phyloP scores from a whole-genome alignment of 2,329 filamentous ascomycete genomes.

The Didymella sp. region DNA sequence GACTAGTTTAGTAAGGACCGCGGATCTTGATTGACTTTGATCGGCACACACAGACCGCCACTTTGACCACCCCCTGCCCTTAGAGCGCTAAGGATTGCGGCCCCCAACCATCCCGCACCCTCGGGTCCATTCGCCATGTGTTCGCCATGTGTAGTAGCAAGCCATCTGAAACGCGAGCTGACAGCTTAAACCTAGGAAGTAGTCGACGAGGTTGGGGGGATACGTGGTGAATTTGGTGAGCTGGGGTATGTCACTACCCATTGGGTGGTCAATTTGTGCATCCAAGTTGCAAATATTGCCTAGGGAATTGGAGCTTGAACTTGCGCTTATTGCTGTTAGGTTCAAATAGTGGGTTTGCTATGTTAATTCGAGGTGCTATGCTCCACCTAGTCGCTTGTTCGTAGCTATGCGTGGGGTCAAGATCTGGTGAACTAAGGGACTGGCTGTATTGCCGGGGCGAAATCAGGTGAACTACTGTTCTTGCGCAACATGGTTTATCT shows the following conservation, averaged over 20 bases:
- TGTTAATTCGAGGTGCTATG: background rate
- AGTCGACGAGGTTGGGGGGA: background rate
- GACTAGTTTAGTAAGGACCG: too few species aligned
- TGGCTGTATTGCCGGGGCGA: background rate
- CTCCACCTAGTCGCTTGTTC: background rate
- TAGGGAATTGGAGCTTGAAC: background rate
- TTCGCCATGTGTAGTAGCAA: background rate
- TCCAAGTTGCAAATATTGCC: too few species aligned
- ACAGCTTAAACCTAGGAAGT: background rate
- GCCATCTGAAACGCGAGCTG: slow-evolving; percentile 8
- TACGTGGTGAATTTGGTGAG: background rate
- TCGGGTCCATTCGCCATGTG: background rate
- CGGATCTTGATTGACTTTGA: background rate
- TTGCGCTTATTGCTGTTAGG: background rate
- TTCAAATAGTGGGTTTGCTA: background rate
- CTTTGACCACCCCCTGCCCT: background rate
- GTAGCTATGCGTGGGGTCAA: background rate
- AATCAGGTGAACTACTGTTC: background rate
- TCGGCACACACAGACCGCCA: background rate
- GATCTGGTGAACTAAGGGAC: background rate
- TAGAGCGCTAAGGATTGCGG: background rate
- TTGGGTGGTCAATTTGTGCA: background rate
- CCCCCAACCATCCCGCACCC: background rate
- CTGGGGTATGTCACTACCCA: background rate
- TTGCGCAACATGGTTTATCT: background rate